Conservation (phyloP, 2,329 filamentous ascomycete species). For the Calonectria pseudoreteaudii region DNA sequence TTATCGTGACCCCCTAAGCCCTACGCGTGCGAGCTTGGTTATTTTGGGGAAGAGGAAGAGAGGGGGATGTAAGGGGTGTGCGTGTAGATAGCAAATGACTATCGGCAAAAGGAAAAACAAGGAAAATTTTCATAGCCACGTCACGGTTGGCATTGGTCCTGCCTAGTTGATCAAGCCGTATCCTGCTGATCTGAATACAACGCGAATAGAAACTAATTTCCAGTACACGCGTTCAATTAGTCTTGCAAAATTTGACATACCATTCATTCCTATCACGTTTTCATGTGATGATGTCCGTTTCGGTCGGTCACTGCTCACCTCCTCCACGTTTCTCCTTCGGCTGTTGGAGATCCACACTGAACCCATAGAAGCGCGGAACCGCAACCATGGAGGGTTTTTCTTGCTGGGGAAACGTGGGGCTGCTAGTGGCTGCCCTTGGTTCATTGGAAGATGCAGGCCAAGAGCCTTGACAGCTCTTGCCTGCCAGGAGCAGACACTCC, state of each 20-base stretch:
- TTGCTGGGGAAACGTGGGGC: not conserved
- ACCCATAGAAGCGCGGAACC: slow-evolving; percentile 7
- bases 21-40: not conserved
- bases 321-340: not conserved
- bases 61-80: not conserved
- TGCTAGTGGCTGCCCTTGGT: not conserved
- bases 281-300: not conserved
- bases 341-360: not conserved
- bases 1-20: not conserved
- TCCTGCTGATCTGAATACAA: not conserved
- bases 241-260: not conserved
- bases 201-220: not conserved
- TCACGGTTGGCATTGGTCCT: not conserved
- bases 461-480: not conserved
- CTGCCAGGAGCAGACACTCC: not conserved
- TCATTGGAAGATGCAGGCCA: not conserved
- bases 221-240: not conserved
- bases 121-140: not conserved
- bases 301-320: not conserved
- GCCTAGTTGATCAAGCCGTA: not conserved
- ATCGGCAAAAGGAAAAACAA: not conserved
- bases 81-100: not conserved
- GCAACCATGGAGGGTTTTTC: not conserved
- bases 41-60: not conserved
- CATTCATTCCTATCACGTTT: not conserved